Evolutionary conservation across 352 stramenopile genomes (phyloP), one percentile per base, ranked within the genome.

Genomic region (Blastocystis sp.): DNA sequence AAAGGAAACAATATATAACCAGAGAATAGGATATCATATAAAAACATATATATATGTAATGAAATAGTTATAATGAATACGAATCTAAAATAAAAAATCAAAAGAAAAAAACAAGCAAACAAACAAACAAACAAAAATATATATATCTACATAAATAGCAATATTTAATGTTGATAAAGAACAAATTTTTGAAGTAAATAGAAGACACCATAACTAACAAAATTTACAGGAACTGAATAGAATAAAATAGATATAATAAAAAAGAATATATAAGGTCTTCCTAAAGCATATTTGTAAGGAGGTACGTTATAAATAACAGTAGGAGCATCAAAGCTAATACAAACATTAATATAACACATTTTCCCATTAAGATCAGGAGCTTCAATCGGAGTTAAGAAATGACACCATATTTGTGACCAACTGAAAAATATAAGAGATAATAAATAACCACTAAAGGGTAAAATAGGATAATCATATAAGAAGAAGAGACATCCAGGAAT

Each of bases 181-280:
- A n/a, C n/a, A n/a, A n/a, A n/a, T n/a, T n/a, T n/a, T n/a, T n/a
- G n/a, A n/a, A n/a, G n/a, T n/a, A n/a, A n/a, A n/a, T n/a, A n/a
- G n/a, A n/a, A n/a, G n/a, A n/a, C n/a, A n/a, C n/a, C n/a, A 9
- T 27, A 62, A 2, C 39, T 41, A 13, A 62, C 16, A 34, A 33
- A 62, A 25, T 62, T 62, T 37, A 62, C 21, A 49, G 52, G 52
- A 18, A 62, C 27, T 18, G 48, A 52, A 30, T 62, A 62, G 16
- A 23, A 62, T 13, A 62, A 1, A 13, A 41, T 62, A 18, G 52
- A 37, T 36, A 62, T 40, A 6, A 62, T 27, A 23, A 62, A 19
- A 28, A 36, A 31, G 9, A 62, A 19, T 2, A 45, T 13, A 28
- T 62, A 62, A 4, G 52, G 52, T 25, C 42, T 19, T 19, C 52